Base-by-base conservation (phyloP, 2,329 filamentous ascomycete genomes). In the Aspergillus tamarii region DNA sequence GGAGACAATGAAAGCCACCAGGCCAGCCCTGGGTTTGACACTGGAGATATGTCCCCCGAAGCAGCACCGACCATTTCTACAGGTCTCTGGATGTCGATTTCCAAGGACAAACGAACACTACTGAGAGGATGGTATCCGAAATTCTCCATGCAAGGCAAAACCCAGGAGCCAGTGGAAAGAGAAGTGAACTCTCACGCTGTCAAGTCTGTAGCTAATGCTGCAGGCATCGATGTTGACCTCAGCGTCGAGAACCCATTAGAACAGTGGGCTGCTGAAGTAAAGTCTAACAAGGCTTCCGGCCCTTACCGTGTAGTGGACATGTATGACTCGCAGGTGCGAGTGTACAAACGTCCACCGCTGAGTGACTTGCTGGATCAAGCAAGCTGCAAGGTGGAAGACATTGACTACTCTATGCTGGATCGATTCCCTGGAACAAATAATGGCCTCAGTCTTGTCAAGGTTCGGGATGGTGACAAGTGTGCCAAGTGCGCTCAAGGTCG, bases 401-500 rank as follows among this genome's bases (percentile, higher is more conserved):
- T 78, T 23, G 67, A 76, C 39, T 79, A 76, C 55, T 72, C 72
- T 9, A 74, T 75, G 63, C 66, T 80, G 2, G 73, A 77, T 62
- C 72, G 66, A 23, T 78, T 82, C 64, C 77, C 79, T 19, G 71
- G 74, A 9, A 80, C 78, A 1, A 77, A 78, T 7, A 69, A 77
- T 59, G 77, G 79, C 0, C 78, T 92, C 43, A 89, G 91, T 68
- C 78, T 96, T 10, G 81, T 93, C 9, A 85, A 86, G 63, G 86
- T 90, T 21, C 82, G 82, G 55, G 79, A 88, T 50, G 91, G 91
- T 14, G 92, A 96, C 72, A 70, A 77, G 12, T 99, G 95, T 71
- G 88, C 91, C 0, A 82, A 84, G 45, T 99, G 95, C 74, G 73
- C 79, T 0, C 72, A 82, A 0, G 91, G 91, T 0, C 81, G 77